A percentile compares a stretch with the other conserved stretches of the same genome.
phyloP scores from a whole-genome alignment of 495 filamentous ascomycete species.

The Choiromyces venosus region DNA sequence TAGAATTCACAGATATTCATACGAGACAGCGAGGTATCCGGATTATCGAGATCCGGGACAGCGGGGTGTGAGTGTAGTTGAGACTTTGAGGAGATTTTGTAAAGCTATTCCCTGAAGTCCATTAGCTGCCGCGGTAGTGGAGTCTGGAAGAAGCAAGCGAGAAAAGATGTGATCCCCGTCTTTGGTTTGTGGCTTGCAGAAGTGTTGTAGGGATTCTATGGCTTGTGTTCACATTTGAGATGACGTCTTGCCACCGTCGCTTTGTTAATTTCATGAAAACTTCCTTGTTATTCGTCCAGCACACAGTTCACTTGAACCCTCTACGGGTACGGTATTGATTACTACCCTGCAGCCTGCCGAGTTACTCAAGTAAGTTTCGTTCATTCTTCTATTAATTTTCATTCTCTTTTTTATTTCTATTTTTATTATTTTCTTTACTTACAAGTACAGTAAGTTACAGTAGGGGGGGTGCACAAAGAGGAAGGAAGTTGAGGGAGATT shows the following conservation, averaged over 20 bases:
- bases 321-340: neutral
- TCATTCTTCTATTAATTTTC: neutral
- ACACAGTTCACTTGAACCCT: slow-evolving; percentile 13
- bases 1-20: too few species aligned
- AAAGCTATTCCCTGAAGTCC: neutral
- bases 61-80: too few species aligned
- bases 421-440: slow-evolving; percentile 5
- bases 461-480: neutral
- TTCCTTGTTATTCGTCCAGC: slow-evolving; percentile 31
- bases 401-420: slow-evolving; percentile 9
- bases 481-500: neutral
- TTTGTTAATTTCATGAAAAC: slow-evolving; percentile 17
- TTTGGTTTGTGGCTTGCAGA: slow-evolving; percentile 23
- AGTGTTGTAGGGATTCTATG: slow-evolving; percentile 15
- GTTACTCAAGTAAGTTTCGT: neutral
- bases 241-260: slow-evolving; percentile 28
- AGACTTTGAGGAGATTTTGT: neutral
- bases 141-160: slow-evolving; percentile 7
- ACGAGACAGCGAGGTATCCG: too few species aligned
- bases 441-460: neutral
- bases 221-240: slow-evolving; percentile 4
- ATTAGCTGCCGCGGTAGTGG: neutral
- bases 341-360: slow-evolving; percentile 18
- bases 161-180: neutral
- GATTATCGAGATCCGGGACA: too few species aligned